Conservation (phyloP, 192 early-diverging fungal genomes). For the Coemansia aciculifera region DNA sequence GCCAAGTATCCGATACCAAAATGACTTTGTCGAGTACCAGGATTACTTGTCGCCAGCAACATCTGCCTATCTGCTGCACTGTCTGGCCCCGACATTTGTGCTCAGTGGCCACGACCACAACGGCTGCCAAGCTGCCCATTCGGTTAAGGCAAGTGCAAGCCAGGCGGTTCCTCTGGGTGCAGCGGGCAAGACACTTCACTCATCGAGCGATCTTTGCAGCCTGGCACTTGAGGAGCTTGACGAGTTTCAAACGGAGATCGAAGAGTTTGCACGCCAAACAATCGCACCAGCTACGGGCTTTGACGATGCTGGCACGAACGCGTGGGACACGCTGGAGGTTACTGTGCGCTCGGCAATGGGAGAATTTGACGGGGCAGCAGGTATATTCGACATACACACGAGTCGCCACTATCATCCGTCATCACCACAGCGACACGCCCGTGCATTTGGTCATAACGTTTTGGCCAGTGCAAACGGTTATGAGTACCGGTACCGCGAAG, state of each 20-base stretch:
- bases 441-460: slow-evolving; percentile 12
- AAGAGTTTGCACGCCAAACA: slow-evolving; percentile 24
- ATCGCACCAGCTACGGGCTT: slow-evolving; percentile 5
- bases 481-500: slow-evolving; percentile 55
- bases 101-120: slow-evolving; percentile 67
- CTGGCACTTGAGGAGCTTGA: slow-evolving; percentile 35
- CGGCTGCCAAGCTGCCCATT: slow-evolving; percentile 59
- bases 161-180: slow-evolving; percentile 12
- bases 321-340: slow-evolving; percentile 52
- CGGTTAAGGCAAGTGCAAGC: slow-evolving; percentile 5
- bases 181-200: slow-evolving; percentile 10
- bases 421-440: background rate
- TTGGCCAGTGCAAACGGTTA: slow-evolving; percentile 12
- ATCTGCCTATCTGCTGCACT: slow-evolving; percentile 59
- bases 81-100: slow-evolving; percentile 58
- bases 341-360: slow-evolving; percentile 68
- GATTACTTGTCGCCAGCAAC: slow-evolving; percentile 60
- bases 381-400: slow-evolving; percentile 58
- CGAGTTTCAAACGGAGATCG: slow-evolving; percentile 19
- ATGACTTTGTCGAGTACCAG: slow-evolving; percentile 60
- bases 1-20: slow-evolving; percentile 40
- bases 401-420: background rate
- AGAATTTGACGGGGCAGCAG: slow-evolving; percentile 59
- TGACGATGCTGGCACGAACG: background rate
- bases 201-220: slow-evolving; percentile 22